phyloP scores from a whole-genome alignment of 2,329 filamentous ascomycete genomes.

The Exophiala aquamarina region DNA sequence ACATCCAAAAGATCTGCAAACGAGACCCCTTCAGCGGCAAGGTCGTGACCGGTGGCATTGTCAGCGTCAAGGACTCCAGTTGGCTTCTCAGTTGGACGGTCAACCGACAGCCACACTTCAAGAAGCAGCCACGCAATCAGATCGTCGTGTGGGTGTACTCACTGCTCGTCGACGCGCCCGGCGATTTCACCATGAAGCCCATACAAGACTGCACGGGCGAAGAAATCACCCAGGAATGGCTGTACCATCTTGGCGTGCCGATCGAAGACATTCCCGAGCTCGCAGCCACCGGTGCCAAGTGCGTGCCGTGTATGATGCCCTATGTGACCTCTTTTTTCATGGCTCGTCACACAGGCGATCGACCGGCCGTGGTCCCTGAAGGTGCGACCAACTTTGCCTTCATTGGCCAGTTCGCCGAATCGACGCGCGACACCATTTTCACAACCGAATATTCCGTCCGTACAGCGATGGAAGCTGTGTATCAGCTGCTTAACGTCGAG shows the following conservation, averaged over 20 bases:
- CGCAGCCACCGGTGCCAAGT: slow-evolving; percentile 28
- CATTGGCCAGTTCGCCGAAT: slow-evolving; percentile 45
- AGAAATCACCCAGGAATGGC: slow-evolving; percentile 42
- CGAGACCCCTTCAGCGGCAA: slow-evolving; percentile 33
- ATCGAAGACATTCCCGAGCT: slow-evolving; percentile 30
- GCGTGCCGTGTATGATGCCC: slow-evolving; percentile 42
- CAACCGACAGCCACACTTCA: slow-evolving; percentile 44
- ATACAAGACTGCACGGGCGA: slow-evolving; percentile 42
- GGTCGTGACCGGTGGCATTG: slow-evolving; percentile 36
- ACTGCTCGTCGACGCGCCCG: slow-evolving; percentile 37
- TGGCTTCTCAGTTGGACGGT: slow-evolving; percentile 45
- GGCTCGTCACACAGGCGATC: slow-evolving; percentile 36
- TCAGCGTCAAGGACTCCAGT: slow-evolving; percentile 40
- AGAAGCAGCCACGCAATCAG: slow-evolving; percentile 35
- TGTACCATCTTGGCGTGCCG: slow-evolving; percentile 41
- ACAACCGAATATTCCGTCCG: slow-evolving; percentile 41
- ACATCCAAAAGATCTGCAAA: slow-evolving; percentile 33
- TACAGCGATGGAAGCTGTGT: slow-evolving; percentile 39
- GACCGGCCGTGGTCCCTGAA: slow-evolving; percentile 40
- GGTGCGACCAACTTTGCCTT: slow-evolving; percentile 40
- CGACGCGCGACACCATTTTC: slow-evolving; percentile 39
- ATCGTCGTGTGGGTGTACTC: slow-evolving; percentile 44
- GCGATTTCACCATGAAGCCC: slow-evolving; percentile 41
- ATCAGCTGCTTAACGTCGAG: slow-evolving; percentile 26
- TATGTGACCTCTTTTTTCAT: slow-evolving; percentile 41